Evolutionary conservation across 164 flowering plant species (phyloP).

Genomic region (Cinnamomum micranthum): DNA sequence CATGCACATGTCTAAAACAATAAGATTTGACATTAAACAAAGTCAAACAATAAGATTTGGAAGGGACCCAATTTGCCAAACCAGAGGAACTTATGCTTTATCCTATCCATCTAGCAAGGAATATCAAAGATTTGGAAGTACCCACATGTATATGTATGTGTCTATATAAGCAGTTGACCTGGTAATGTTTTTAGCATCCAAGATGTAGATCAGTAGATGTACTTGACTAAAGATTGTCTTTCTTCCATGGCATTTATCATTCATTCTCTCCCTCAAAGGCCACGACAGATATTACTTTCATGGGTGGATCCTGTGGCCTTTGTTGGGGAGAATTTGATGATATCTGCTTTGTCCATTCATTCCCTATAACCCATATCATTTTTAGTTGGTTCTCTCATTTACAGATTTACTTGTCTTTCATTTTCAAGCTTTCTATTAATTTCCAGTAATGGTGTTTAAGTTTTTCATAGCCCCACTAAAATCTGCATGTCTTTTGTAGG

Average conservation of each 20-base stretch:
- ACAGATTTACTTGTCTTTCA: no score
- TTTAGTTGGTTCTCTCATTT: no score
- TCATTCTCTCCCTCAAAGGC: constrained; percentile 11
- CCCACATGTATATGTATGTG: neutral
- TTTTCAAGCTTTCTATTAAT: no score
- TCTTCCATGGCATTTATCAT: neutral
- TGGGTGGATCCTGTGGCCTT: neutral
- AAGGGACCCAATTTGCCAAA: constrained; percentile 1
- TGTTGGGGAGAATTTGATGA: neutral
- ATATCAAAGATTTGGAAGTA: neutral
- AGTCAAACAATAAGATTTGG: neutral
- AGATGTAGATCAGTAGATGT: neutral
- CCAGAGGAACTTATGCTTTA: neutral
- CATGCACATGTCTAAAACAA: no score
- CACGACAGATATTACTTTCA: neutral
- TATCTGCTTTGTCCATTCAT: neutral
- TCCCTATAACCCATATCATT: neutral
- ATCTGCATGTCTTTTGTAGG: no score
- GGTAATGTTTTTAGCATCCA: neutral
- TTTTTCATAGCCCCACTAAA: no score
- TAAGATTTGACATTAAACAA: neutral
- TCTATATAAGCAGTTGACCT: constrained; percentile 8
- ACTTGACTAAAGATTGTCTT: neutral
- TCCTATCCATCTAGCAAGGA: neutral
- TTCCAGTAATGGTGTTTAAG: no score